Conservation (phyloP, 2,329 filamentous ascomycete species). For the Paramyrothecium roridum region DNA sequence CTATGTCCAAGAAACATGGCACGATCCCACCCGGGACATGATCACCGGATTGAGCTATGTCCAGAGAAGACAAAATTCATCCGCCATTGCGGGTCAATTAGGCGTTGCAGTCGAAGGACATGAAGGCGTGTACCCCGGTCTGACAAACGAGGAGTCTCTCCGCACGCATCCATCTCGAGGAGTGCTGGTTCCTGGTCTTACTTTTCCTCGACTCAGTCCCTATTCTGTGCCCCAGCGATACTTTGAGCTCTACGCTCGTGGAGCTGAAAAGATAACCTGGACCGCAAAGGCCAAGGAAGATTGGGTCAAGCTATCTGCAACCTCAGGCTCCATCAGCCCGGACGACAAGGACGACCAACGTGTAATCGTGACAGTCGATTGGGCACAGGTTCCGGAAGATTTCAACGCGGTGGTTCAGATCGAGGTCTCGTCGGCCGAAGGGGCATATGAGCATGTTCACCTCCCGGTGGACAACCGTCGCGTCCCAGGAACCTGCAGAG, state of each 20-base stretch:
- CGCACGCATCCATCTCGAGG: conserved; percentile 36
- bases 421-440: conserved; percentile 28
- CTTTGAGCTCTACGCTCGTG: conserved; percentile 62
- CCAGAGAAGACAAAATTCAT: conserved; percentile 44
- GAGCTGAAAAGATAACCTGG: conserved; percentile 51
- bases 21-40: conserved; percentile 55
- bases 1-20: conserved; percentile 46
- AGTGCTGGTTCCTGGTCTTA: conserved; percentile 55
- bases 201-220: conserved; percentile 53
- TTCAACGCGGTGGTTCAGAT: conserved; percentile 20
- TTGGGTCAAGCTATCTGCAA: conserved; percentile 50
- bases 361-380: conserved; percentile 13
- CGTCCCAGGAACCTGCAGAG: conserved; percentile 46
- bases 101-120: conserved; percentile 63
- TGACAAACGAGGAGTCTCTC: conserved; percentile 51
- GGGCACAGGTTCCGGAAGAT: conserved; percentile 35
- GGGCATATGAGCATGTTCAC: conserved; percentile 43
- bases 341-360: conserved; percentile 16
- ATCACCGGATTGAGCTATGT: conserved; percentile 50
- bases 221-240: conserved; percentile 55
- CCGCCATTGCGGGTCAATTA: conserved; percentile 57
- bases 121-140: conserved; percentile 50
- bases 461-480: conserved; percentile 51
- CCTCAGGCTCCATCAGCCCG: conserved; percentile 44
- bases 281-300: conserved; percentile 40